Base-by-base conservation (phyloP, 2,329 filamentous ascomycete genomes). In the Alternaria triticina region DNA sequence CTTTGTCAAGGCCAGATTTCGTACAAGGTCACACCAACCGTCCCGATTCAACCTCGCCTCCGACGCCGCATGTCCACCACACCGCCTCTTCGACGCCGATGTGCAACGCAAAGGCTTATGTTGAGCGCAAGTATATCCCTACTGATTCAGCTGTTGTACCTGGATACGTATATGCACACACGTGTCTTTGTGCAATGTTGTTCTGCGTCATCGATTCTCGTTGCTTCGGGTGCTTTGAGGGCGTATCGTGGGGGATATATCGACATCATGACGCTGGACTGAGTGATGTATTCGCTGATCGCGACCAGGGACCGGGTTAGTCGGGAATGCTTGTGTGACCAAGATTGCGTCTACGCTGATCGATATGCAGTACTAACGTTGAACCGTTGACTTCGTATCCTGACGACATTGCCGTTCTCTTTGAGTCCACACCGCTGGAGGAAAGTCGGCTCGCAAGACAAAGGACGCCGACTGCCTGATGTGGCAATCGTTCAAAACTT, bases 101-200 rank as follows among this genome's bases (percentile, higher is more conserved):
- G 45, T 54, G 33, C 23, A 23, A 50, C 27, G 30, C 17, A 20
- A 28, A 46, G 22, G 47, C 47, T 54, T 59, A 44, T 20, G 8
- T 25, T 25, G 17, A 12, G 47, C 30, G 36, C 10, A 33, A 33
- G 6, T 20, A 23, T 11, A 44, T 55, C 49, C 49, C 50, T 59
- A 22, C 44, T 59, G 45, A 55, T 43, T 56, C 45, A 56, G n/a
- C 36, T 58, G 49, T 33, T 36, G 46, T 58, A 50, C 44, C 7
- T 49, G 54, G 36, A 55, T 40, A 17, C 17, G 23, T 59, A 46
- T 54, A 30, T 52, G 52, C 43, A 51, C 54, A 62, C 55, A 64
- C 60, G 60, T 61, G 63, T 62, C 47, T 12, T 40, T 56, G 54
- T 54, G 36, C 50, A 27, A 45, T 12, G 62, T 64, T 47, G 54